Percentiles rank a stretch among this genome's conserved stretches.
phyloP scores from a whole-genome alignment of 768 basidiomycete genomes.

The Coprinellus micaceus region DNA sequence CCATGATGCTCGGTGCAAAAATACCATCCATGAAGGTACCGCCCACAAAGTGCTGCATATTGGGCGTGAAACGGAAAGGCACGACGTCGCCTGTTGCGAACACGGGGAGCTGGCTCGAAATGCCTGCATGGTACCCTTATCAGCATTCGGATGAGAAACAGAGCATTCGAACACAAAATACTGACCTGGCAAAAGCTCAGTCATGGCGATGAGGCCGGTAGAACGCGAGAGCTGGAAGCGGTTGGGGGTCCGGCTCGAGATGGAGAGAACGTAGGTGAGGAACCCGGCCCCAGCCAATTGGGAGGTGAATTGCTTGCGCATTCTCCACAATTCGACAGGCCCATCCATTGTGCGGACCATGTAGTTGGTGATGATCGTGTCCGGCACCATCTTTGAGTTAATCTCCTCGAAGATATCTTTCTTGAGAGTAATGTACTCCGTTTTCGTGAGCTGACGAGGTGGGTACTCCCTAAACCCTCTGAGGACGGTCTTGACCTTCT shows the following conservation, averaged over 20 bases:
- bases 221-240: constrained; percentile 88
- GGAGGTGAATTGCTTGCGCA: constrained; percentile 94
- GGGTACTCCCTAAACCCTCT: constrained; percentile 52
- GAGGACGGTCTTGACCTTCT: constrained; percentile 74
- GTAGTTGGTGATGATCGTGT: constrained; percentile 81
- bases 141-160: neutral
- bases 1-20: constrained; percentile 81
- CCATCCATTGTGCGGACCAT: constrained; percentile 83
- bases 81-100: constrained; percentile 83
- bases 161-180: constrained; percentile 1
- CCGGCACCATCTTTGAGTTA: constrained; percentile 81
- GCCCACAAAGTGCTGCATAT: constrained; percentile 90
- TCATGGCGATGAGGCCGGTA: constrained; percentile 89
- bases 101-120: constrained; percentile 46
- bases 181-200: constrained; percentile 83
- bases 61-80: constrained; percentile 96
- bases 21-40: constrained; percentile 88
- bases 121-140: constrained; percentile 25
- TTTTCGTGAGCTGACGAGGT: constrained; percentile 51
- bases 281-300: constrained; percentile 88
- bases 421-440: constrained; percentile 66
- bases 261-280: constrained; percentile 84
- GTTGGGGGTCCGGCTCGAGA: constrained; percentile 77
- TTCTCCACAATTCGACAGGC: constrained; percentile 87
- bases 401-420: constrained; percentile 91